These are phyloP conservation scores for Ricinus communis DNA, from an alignment of 345 rosid genomes.

Conservation along the genomic window DNA sequence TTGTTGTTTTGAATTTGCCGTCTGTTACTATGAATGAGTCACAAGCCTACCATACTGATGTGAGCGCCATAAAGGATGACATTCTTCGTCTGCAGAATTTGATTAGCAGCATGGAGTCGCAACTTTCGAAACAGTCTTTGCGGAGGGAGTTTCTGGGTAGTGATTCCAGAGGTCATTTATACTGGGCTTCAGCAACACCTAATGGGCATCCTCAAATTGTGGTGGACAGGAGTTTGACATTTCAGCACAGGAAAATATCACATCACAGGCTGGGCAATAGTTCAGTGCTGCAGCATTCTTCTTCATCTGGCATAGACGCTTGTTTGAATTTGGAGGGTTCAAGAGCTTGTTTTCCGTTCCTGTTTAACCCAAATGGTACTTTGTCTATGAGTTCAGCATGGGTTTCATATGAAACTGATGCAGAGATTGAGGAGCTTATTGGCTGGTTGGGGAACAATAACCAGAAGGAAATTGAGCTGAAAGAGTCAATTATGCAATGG, in stretches of 20 bases:
- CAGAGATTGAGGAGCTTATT: slow-evolving; percentile 67
- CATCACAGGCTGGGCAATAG: not conserved
- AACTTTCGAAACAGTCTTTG: slow-evolving; percentile 59
- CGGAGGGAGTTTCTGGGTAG: slow-evolving; percentile 85
- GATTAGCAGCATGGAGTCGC: slow-evolving; percentile 54
- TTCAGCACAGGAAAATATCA: slow-evolving; percentile 38
- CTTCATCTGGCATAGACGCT: slow-evolving; percentile 21
- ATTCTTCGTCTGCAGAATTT: slow-evolving; percentile 55
- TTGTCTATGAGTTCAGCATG: slow-evolving; percentile 44
- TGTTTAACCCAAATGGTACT: slow-evolving; percentile 37
- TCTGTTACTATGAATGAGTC: slow-evolving; percentile 47
- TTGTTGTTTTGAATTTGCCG: slow-evolving; percentile 36
- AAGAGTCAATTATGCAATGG: slow-evolving; percentile 66
- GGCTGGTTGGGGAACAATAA: slow-evolving; percentile 67
- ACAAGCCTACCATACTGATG: slow-evolving; percentile 53
- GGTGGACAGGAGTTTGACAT: slow-evolving; percentile 69
- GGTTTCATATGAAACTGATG: slow-evolving; percentile 66
- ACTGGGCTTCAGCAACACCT: slow-evolving; percentile 70
- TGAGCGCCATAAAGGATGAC: slow-evolving; percentile 53
- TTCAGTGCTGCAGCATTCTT: slow-evolving; percentile 21
- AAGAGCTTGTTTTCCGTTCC: slow-evolving; percentile 56
- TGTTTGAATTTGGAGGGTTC: slow-evolving; percentile 46
- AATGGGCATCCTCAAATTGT: slow-evolving; percentile 51
- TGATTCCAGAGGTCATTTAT: slow-evolving; percentile 77
- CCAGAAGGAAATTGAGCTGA: slow-evolving; percentile 68